These are phyloP conservation scores for Colletotrichum sublineola DNA, from an alignment of 2,329 filamentous ascomycete species.

Conservation along the genomic window DNA sequence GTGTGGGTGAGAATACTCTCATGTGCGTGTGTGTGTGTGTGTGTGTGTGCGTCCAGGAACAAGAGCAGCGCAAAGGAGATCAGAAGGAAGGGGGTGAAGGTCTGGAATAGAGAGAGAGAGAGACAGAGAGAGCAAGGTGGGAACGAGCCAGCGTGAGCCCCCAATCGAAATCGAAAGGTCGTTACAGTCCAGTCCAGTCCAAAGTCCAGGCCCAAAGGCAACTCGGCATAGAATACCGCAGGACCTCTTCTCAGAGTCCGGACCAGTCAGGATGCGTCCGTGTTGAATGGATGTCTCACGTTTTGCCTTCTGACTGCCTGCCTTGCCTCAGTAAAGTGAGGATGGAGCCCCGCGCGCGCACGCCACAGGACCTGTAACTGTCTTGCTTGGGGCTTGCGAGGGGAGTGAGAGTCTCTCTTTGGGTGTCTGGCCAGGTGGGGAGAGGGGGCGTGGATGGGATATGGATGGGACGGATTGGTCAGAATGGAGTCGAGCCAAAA, in stretches of 20 bases:
- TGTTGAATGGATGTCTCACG: conserved; percentile 40
- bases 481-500: conserved; percentile 10
- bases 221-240: conserved; percentile 35
- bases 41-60: conserved; percentile 4
- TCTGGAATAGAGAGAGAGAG: conserved; percentile 34
- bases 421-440: conserved; percentile 12
- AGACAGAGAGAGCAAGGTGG: conserved; percentile 16
- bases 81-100: conserved; percentile 23
- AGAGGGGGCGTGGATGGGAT: not conserved
- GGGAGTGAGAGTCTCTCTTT: conserved; percentile 1
- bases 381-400: not conserved
- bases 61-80: conserved; percentile 17
- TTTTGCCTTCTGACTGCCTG: conserved; percentile 36
- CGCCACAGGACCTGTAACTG: conserved; percentile 17
- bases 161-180: conserved; percentile 13
- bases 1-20: conserved; percentile 1
- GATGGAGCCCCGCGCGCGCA: conserved; percentile 40
- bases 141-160: conserved; percentile 6
- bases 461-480: conserved; percentile 13
- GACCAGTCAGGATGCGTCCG: conserved; percentile 39
- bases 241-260: conserved; percentile 18
- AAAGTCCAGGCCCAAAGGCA: not conserved
- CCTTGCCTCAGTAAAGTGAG: conserved; percentile 19
- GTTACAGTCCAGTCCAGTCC: conserved; percentile 8
- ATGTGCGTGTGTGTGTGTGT: conserved; percentile 1